Evolutionary conservation across 306 rosid genomes (phyloP).

Genomic region (Trifolium pratense): DNA sequence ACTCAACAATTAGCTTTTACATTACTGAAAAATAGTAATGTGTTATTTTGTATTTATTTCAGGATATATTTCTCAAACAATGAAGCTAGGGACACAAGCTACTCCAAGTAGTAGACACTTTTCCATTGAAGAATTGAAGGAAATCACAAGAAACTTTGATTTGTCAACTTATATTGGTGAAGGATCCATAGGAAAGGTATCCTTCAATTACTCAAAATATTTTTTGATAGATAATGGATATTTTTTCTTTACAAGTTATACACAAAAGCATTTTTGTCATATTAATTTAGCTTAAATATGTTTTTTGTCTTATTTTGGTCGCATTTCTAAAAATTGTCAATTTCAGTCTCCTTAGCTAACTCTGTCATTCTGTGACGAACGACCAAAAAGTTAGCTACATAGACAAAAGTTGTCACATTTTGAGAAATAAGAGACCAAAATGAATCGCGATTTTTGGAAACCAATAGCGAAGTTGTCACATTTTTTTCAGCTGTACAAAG

Average conservation of each 20-base stretch:
- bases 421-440: no score
- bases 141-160: conserved; percentile 67
- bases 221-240: background rate
- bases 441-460: no score
- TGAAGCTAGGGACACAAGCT: conserved; percentile 72
- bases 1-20: no score
- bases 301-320: background rate
- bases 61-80: conserved; percentile 77
- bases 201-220: conserved; percentile 21
- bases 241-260: no score
- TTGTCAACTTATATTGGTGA: conserved; percentile 71
- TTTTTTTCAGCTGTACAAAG: conserved; percentile 70
- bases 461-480: background rate
- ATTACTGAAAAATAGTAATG: background rate
- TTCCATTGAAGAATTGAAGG: conserved; percentile 75
- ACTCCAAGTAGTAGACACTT: conserved; percentile 55
- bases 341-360: background rate
- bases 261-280: background rate
- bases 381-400: background rate
- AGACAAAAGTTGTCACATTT: no score
- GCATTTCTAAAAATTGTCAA: background rate
- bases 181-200: conserved; percentile 91
- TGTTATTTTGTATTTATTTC: conserved; percentile 19
- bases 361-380: background rate
- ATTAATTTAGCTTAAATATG: background rate